A percentile compares a stretch with the other conserved stretches of the same genome.
These are phyloP conservation scores for Aureobasidium sp. DNA, from an alignment of 2,329 filamentous ascomycete genomes.

Conservation along the genomic window DNA sequence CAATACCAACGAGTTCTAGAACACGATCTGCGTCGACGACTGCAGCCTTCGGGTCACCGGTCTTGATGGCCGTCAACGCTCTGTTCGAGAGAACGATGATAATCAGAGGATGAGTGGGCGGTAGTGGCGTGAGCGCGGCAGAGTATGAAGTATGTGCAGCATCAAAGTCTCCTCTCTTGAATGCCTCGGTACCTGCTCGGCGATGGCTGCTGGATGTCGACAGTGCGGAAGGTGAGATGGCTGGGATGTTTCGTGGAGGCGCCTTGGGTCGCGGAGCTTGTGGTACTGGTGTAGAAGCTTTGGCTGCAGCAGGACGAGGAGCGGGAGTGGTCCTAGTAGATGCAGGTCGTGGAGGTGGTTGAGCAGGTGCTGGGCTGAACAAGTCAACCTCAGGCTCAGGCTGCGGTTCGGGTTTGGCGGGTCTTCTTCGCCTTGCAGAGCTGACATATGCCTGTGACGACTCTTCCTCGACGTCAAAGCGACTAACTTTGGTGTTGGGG, in stretches of 20 bases:
- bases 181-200: slow-evolving; percentile 72
- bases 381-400: slow-evolving; percentile 27
- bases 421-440: slow-evolving; percentile 68
- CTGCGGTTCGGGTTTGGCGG: slow-evolving; percentile 33
- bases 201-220: slow-evolving; percentile 70
- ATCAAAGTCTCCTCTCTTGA: slow-evolving; percentile 89
- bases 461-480: slow-evolving; percentile 69
- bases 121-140: slow-evolving; percentile 64
- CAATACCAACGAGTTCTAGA: slow-evolving; percentile 67
- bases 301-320: neutral
- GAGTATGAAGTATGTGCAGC: slow-evolving; percentile 77
- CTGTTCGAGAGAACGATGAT: slow-evolving; percentile 90
- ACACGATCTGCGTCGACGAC: slow-evolving; percentile 77
- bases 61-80: slow-evolving; percentile 81
- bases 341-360: neutral
- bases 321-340: slow-evolving; percentile 7
- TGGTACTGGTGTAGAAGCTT: slow-evolving; percentile 20
- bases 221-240: slow-evolving; percentile 59
- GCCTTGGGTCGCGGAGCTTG: slow-evolving; percentile 35
- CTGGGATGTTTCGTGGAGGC: slow-evolving; percentile 53
- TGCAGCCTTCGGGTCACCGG: slow-evolving; percentile 80
- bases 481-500: slow-evolving; percentile 53
- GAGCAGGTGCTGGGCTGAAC: slow-evolving; percentile 22
- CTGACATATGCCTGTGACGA: slow-evolving; percentile 78
- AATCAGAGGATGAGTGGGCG: slow-evolving; percentile 67